Percentiles rank a stretch among this genome's conserved stretches.
phyloP scores from a whole-genome alignment of 495 filamentous ascomycete species.

The Lichina pygmaea region DNA sequence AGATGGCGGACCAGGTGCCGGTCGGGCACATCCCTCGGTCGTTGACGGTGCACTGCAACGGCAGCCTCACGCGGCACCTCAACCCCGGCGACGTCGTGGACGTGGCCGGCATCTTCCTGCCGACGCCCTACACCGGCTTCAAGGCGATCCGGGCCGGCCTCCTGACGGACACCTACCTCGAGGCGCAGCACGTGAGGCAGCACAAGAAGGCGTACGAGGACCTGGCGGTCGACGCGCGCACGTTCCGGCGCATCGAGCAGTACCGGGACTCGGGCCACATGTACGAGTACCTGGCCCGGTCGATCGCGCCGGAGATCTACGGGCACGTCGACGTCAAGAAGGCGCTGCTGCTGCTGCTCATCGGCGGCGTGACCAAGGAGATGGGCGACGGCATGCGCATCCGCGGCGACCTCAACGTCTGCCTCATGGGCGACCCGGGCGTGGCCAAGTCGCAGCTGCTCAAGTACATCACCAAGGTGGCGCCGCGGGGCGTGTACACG shows the following conservation, averaged over 20 bases:
- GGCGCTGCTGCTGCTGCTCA: conserved; percentile 73
- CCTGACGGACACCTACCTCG: conserved; percentile 86
- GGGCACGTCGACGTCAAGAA: conserved; percentile 97
- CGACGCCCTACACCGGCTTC: conserved; percentile 93
- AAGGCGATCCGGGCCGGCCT: conserved; percentile 86
- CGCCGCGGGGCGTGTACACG: conserved; percentile 89
- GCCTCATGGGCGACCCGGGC: conserved; percentile 97
- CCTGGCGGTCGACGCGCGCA: conserved; percentile 46
- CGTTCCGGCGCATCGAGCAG: conserved; percentile 55
- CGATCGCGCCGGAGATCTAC: conserved; percentile 92
- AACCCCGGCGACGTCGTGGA: conserved; percentile 90
- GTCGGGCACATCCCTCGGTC: conserved; percentile 89
- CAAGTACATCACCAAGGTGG: conserved; percentile 96
- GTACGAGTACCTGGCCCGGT: conserved; percentile 82
- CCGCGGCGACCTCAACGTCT: conserved; percentile 95
- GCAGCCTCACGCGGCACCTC: conserved; percentile 54
- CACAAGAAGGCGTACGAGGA: conserved; percentile 96
- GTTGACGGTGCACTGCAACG: conserved; percentile 72
- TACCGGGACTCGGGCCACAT: conserved; percentile 62
- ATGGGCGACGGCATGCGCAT: conserved; percentile 98
- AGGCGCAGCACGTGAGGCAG: conserved; percentile 76
- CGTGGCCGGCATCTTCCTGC: conserved; percentile 81
- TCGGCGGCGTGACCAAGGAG: conserved; percentile 87
- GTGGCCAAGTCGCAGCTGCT: conserved; percentile 95
- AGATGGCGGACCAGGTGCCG: conserved; percentile 92